These are phyloP conservation scores for Tuber melanosporum DNA, from an alignment of 495 filamentous ascomycete species.

Conservation along the genomic window DNA sequence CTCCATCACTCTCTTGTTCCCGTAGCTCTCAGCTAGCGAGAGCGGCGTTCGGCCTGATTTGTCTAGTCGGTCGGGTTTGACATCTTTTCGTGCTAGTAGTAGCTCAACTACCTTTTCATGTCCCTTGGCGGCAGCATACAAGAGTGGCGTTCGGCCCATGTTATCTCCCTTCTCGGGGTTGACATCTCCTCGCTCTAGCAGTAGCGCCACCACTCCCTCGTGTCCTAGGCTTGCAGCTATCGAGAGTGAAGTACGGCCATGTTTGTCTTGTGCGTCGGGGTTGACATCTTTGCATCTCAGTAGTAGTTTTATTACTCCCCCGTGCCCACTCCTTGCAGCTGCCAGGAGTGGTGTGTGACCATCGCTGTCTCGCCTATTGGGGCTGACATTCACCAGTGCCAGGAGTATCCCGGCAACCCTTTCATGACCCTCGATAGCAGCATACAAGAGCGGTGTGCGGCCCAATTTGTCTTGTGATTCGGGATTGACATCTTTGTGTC, in stretches of 20 bases:
- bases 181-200: not conserved
- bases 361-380: not conserved
- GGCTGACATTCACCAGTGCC: not conserved
- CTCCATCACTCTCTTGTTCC: not conserved
- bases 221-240: not conserved
- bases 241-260: not conserved
- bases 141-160: not conserved
- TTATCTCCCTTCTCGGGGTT: not conserved
- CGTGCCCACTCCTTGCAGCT: not conserved
- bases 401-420: not conserved
- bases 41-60: not conserved
- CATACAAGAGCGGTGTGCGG: not conserved
- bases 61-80: not conserved
- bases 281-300: not conserved
- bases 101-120: not conserved
- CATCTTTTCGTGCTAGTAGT: not conserved
- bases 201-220: not conserved
- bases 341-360: not conserved
- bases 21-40: not conserved
- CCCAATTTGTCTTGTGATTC: not conserved
- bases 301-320: not conserved
- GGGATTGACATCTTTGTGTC: not conserved
- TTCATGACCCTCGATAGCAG: not conserved
- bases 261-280: not conserved
- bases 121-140: not conserved